phyloP scores from a whole-genome alignment of 208 protist species.

The Trypanosomatidae sp. region DNA sequence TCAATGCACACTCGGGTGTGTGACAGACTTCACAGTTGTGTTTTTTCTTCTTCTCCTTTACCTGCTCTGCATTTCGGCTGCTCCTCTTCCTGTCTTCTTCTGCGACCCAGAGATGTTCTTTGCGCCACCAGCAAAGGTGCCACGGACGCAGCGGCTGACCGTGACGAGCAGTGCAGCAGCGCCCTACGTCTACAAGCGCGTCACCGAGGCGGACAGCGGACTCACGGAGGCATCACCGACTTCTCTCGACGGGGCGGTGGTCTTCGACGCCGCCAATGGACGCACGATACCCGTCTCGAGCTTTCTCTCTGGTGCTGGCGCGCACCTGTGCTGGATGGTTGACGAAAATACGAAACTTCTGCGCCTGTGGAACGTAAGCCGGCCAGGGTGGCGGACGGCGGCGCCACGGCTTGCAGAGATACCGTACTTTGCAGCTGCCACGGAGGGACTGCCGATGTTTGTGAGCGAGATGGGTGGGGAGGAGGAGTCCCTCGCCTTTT shows the following conservation, averaged over 20 bases:
- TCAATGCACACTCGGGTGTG: neutral
- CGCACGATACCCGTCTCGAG: slow-evolving; percentile 14
- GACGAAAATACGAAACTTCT: slow-evolving; percentile 67
- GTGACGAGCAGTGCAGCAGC: slow-evolving; percentile 16
- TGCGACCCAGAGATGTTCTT: slow-evolving; percentile 40
- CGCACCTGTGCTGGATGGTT: slow-evolving; percentile 74
- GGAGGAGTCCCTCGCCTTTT: slow-evolving; percentile 78
- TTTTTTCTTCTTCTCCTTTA: neutral
- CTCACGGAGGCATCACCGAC: slow-evolving; percentile 12
- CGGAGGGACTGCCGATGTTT: slow-evolving; percentile 66
- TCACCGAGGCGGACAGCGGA: slow-evolving; percentile 13
- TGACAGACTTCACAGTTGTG: neutral
- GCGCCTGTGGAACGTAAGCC: slow-evolving; percentile 68
- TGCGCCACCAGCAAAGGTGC: slow-evolving; percentile 65
- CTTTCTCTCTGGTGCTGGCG: slow-evolving; percentile 70
- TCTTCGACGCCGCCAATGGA: neutral
- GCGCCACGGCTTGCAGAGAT: slow-evolving; percentile 63
- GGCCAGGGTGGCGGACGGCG: slow-evolving; percentile 44
- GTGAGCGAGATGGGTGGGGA: slow-evolving; percentile 66
- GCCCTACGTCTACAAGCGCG: slow-evolving; percentile 17
- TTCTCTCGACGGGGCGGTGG: slow-evolving; percentile 26
- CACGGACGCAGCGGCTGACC: slow-evolving; percentile 63
- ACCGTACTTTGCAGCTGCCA: slow-evolving; percentile 54
- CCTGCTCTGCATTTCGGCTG: neutral
- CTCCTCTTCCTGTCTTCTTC: neutral